These are phyloP conservation scores for Penicillium sp. DNA, from an alignment of 2,329 filamentous ascomycete species.

Conservation along the genomic window DNA sequence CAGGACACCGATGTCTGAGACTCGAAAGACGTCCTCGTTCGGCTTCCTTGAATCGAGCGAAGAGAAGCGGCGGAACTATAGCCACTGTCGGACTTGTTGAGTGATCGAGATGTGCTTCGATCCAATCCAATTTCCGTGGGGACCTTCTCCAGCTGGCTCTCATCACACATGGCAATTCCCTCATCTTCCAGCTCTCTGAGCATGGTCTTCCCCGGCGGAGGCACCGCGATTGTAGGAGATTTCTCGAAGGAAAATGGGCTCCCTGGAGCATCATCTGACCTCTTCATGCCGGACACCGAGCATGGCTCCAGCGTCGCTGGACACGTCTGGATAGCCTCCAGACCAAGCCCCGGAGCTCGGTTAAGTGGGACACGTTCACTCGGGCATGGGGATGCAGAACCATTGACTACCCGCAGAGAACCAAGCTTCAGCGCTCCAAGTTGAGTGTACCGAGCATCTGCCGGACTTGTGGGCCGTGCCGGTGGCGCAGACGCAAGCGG, in stretches of 20 bases:
- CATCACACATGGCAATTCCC: conserved; percentile 20
- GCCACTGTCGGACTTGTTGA: conserved; percentile 39
- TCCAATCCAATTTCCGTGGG: conserved; percentile 9
- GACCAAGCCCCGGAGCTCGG: conserved; percentile 16
- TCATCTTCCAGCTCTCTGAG: conserved; percentile 26
- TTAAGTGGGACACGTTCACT: conserved; percentile 33
- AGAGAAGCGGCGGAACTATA: conserved; percentile 40
- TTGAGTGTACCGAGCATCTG: conserved; percentile 39
- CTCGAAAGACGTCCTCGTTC: conserved; percentile 25
- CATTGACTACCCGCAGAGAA: conserved; percentile 42
- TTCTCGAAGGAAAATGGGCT: conserved; percentile 39
- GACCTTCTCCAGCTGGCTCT: conserved; percentile 14
- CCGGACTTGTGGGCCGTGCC: conserved; percentile 26
- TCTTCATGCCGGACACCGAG: conserved; percentile 11
- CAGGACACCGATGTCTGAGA: conserved; percentile 27
- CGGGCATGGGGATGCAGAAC: conserved; percentile 38
- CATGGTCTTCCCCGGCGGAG: conserved; percentile 6
- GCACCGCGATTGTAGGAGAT: conserved; percentile 25
- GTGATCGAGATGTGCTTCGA: conserved; percentile 22
- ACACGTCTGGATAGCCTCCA: conserved; percentile 10
- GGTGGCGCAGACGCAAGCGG: conserved; percentile 7
- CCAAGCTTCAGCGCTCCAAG: conserved; percentile 41
- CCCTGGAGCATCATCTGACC: conserved; percentile 25
- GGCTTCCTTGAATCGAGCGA: conserved; percentile 27
- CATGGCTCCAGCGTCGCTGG: conserved; percentile 8